Conservation (phyloP, 371 early-diverging fungal species). For the Mucor mucedo region DNA sequence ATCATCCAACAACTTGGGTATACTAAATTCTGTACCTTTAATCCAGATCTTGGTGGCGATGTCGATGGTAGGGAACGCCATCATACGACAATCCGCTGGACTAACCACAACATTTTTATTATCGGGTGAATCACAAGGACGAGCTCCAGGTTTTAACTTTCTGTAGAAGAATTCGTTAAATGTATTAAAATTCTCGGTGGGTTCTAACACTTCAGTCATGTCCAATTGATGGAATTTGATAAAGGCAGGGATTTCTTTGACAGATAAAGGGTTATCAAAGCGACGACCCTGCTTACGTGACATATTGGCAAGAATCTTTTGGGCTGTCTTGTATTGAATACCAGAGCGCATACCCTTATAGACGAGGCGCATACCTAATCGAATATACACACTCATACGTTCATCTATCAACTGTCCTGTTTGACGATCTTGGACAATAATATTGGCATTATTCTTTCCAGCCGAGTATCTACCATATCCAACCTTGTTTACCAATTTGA, state of each 20-base stretch:
- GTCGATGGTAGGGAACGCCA: slow-evolving; percentile 69
- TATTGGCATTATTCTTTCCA: slow-evolving; percentile 78
- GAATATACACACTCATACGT: slow-evolving; percentile 83
- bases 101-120: slow-evolving; percentile 74
- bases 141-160: slow-evolving; percentile 73
- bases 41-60: slow-evolving; percentile 86
- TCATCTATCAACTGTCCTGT: slow-evolving; percentile 83
- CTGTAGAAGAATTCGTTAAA: slow-evolving; percentile 93
- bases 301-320: slow-evolving; percentile 64
- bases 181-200: slow-evolving; percentile 70
- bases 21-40: slow-evolving; percentile 80
- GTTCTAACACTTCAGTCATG: slow-evolving; percentile 65
- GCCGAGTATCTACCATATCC: slow-evolving; percentile 76
- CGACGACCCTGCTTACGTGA: slow-evolving; percentile 80
- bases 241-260: slow-evolving; percentile 74
- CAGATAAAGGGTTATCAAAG: slow-evolving; percentile 73
- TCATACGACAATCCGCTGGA: slow-evolving; percentile 84
- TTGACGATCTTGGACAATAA: slow-evolving; percentile 76
- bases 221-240: slow-evolving; percentile 78
- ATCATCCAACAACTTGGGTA: slow-evolving; percentile 64
- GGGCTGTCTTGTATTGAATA: slow-evolving; percentile 54
- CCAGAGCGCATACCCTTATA: slow-evolving; percentile 66
- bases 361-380: slow-evolving; percentile 82
- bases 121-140: slow-evolving; percentile 67
- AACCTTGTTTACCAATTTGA: slow-evolving; percentile 74